phyloP scores from a whole-genome alignment of 768 basidiomycete species.

The Panaeolus cyanescens region DNA sequence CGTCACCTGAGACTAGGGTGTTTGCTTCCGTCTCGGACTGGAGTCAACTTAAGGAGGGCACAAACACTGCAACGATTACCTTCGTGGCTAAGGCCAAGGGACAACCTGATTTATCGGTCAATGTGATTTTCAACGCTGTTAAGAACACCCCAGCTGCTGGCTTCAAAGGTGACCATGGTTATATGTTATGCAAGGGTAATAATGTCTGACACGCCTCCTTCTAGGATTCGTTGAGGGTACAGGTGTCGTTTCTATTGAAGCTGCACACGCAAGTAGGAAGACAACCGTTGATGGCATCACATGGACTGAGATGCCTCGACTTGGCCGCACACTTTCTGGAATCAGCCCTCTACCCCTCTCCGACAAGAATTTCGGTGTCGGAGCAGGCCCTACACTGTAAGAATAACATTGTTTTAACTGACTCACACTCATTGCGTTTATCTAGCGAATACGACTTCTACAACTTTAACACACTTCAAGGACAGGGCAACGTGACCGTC shows the following conservation, averaged over 20 bases:
- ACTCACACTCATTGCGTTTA: not conserved
- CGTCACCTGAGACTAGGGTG: conserved; percentile 52
- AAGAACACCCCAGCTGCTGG: conserved; percentile 39
- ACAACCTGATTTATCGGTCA: conserved; percentile 34
- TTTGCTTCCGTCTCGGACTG: conserved; percentile 59
- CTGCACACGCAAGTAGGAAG: conserved; percentile 55
- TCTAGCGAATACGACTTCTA: conserved; percentile 66
- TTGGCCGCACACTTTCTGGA: conserved; percentile 61
- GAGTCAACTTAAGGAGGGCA: conserved; percentile 43
- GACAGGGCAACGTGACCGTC: conserved; percentile 46
- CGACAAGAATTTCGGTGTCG: conserved; percentile 58
- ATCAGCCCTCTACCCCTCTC: conserved; percentile 60
- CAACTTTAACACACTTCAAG: conserved; percentile 51
- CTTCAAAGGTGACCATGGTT: conserved; percentile 59
- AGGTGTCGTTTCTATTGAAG: conserved; percentile 67
- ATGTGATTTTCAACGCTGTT: conserved; percentile 34
- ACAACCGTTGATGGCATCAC: conserved; percentile 48
- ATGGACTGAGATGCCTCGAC: conserved; percentile 62
- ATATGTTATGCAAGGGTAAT: no score
- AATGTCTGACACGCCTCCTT: not conserved
- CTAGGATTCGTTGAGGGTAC: conserved; percentile 64
- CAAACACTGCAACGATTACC: conserved; percentile 39
- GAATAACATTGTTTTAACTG: conserved; percentile 15
- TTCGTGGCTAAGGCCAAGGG: conserved; percentile 47
- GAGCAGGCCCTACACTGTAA: conserved; percentile 63